Evolutionary conservation across 345 rosid genomes (phyloP), one percentile per base, ranked within the genome.

Genomic region (Isatis tinctoria): DNA sequence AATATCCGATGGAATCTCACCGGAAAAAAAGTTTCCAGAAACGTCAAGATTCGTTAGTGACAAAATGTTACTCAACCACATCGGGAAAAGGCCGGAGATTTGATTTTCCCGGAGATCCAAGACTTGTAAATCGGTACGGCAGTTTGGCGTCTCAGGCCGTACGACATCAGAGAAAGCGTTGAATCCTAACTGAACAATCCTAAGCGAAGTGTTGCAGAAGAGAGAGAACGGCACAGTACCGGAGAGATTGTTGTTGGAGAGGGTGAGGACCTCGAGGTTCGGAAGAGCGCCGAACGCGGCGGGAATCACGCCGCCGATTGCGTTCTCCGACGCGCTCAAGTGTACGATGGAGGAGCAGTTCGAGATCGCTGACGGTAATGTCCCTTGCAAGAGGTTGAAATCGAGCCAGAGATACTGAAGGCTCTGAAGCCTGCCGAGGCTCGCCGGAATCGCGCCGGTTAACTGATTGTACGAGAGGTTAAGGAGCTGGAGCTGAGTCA

Each of bases 321-420:
- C 68, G 65, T 95, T 94, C 49, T 79, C 89, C 47, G 85, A 80
- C 4, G 85, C 95, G 60, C 97, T 91, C 63, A 91, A 76, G 57
- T 91, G 99, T 32, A 88, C 81, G 13, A 91, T 86, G 22, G 97
- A 88, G 12, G 93, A 88, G 53, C 95, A 88, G 72, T 90, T 95
- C 0, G 92, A 87, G 7, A 95, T 58, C 2, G 91, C 93, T 0
- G 97, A 94, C 3, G 97, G 97, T 44, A 91, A 49, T 57, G 99
- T 88, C 14, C 97, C 99, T 62, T 84, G 85, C 27, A 91, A 44
- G 39, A 56, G 70, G 59, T 91, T 95, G 72, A 60, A 80, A 60
- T 91, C 97, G 0, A 95, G 83, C 97, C 95, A 90, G 2, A 95
- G 80, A 61, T 89, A 90, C 79, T 88, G 83, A 1, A 91, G 83